These are phyloP conservation scores for Macadamia integrifolia DNA, from an alignment of 164 flowering plant species.

Conservation along the genomic window DNA sequence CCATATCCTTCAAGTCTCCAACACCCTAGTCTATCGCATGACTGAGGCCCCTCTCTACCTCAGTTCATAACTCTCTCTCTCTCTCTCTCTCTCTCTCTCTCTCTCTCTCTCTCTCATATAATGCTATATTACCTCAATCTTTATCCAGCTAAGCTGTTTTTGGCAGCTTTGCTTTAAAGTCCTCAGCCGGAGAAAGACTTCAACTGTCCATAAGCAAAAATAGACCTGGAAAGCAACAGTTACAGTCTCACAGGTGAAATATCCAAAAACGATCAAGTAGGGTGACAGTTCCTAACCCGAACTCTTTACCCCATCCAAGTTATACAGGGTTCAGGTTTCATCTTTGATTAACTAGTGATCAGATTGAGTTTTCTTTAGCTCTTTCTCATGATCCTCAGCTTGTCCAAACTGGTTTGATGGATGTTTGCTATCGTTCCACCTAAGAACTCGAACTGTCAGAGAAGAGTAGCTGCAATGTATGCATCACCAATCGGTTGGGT, in stretches of 20 bases:
- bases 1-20: neutral
- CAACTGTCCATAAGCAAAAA: conserved; percentile 4
- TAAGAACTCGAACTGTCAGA: too few species aligned
- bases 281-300: too few species aligned
- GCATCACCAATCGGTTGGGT: too few species aligned
- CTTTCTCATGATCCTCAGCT: too few species aligned
- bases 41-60: neutral
- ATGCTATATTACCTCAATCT: conserved; percentile 5
- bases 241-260: neutral
- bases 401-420: too few species aligned
- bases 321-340: too few species aligned
- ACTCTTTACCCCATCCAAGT: too few species aligned
- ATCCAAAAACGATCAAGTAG: neutral
- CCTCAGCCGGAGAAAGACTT: conserved; percentile 13
- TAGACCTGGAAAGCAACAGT: neutral
- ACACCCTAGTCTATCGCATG: neutral
- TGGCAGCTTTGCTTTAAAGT: neutral
- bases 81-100: conserved; percentile 7
- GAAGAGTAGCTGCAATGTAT: too few species aligned
- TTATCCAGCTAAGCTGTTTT: conserved; percentile 14
- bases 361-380: too few species aligned
- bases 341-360: too few species aligned
- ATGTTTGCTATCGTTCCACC: too few species aligned
- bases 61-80: neutral
- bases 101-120: conserved; percentile 2